Evolutionary conservation across 768 basidiomycete species (phyloP).

Genomic region (Lyophyllum shimeji): DNA sequence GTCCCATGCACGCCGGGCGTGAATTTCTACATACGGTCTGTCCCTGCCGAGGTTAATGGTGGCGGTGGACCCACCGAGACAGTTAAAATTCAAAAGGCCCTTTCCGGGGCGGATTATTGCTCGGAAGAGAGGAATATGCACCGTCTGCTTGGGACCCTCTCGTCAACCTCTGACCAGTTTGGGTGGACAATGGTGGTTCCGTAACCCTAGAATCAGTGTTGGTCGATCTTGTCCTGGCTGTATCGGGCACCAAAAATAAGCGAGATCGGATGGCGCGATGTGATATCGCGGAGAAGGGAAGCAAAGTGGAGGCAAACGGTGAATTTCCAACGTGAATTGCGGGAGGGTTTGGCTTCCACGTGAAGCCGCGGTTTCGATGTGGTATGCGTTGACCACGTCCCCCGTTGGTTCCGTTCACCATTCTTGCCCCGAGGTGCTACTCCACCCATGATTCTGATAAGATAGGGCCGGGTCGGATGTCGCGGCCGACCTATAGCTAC

Average conservation of each 20-base stretch:
- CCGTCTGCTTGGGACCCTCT: neutral
- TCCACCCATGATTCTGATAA: slow-evolving; percentile 3
- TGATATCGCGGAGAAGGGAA: neutral
- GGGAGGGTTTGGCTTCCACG: neutral
- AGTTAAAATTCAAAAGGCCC: neutral
- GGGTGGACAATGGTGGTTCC: slow-evolving; percentile 9
- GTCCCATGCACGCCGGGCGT: neutral
- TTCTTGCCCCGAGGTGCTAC: slow-evolving; percentile 2
- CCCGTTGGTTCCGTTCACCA: neutral
- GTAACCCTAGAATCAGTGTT: neutral
- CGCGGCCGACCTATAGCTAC: slow-evolving; percentile 16
- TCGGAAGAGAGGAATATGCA: neutral
- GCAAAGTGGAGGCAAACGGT: neutral
- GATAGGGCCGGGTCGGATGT: slow-evolving; percentile 18
- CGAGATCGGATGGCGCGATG: no score
- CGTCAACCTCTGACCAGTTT: neutral
- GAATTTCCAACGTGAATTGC: slow-evolving; percentile 2
- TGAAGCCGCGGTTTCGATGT: neutral
- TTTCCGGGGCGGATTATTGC: neutral
- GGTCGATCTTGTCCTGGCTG: slow-evolving; percentile 8
- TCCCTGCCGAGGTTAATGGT: neutral
- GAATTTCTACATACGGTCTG: neutral
- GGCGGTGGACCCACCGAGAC: neutral
- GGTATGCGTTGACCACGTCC: neutral
- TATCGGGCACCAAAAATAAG: no score